Evolutionary conservation across 2,329 filamentous ascomycete genomes (phyloP).

Genomic region (Cordyceps cateniannulata): DNA sequence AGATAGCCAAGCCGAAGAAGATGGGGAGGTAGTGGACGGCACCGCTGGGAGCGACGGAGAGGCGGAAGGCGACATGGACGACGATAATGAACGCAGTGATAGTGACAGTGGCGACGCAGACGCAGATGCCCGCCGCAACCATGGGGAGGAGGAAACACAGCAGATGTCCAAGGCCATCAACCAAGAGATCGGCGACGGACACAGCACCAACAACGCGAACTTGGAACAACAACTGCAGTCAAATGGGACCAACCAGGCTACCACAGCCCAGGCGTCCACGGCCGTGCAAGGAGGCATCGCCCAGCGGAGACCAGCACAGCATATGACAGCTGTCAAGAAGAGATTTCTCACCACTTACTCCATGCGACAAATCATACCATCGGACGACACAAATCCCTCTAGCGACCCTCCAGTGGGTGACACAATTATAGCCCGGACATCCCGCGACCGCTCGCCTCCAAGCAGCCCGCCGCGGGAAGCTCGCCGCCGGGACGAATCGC

Average conservation of each 20-base stretch:
- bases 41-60: neutral
- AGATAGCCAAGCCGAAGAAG: neutral
- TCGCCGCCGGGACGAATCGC: neutral
- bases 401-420: neutral
- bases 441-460: neutral
- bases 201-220: too few relatives aligned
- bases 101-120: neutral
- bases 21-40: too few relatives aligned
- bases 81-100: neutral
- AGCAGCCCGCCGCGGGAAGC: neutral
- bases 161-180: neutral
- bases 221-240: too few relatives aligned
- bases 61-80: neutral
- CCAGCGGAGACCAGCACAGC: too few relatives aligned
- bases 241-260: too few relatives aligned
- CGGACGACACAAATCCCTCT: neutral
- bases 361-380: neutral
- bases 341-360: neutral
- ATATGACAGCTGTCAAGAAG: neutral
- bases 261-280: too few relatives aligned
- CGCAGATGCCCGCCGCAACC: neutral
- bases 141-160: neutral
- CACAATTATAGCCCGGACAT: neutral
- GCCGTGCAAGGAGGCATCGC: too few relatives aligned
- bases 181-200: neutral